A percentile compares a stretch with the other conserved stretches of the same genome.
Conservation (phyloP, 345 rosid genomes). For the Camelina hispida region DNA sequence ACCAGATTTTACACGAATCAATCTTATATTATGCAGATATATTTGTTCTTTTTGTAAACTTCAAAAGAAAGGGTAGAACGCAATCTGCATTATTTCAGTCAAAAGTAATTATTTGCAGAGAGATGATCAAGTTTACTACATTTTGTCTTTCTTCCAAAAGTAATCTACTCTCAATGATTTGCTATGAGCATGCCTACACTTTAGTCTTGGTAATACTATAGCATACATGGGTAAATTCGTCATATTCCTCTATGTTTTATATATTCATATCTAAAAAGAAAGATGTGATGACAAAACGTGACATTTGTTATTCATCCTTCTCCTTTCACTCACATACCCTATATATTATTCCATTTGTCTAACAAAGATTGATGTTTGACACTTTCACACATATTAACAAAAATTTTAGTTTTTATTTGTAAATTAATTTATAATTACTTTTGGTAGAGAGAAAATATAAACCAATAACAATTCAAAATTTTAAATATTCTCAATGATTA, state of each 20-base stretch:
- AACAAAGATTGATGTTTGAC: too few species aligned
- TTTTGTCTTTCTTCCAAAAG: constrained; percentile 43
- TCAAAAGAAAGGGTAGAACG: constrained; percentile 16
- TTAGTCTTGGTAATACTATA: constrained; percentile 8
- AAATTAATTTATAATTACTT: too few species aligned
- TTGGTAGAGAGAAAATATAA: too few species aligned
- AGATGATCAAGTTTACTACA: constrained; percentile 31
- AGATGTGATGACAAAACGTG: constrained; percentile 9
- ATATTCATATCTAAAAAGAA: neutral
- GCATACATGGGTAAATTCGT: constrained; percentile 23
- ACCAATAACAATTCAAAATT: too few species aligned
- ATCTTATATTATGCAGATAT: constrained; percentile 20
- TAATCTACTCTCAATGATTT: constrained; percentile 34
- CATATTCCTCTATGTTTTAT: constrained; percentile 11
- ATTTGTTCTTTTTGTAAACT: constrained; percentile 5
- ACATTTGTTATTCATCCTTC: constrained; percentile 20
- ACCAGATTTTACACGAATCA: constrained; percentile 18
- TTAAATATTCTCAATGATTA: too few species aligned
- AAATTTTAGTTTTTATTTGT: too few species aligned
- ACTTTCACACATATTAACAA: too few species aligned
- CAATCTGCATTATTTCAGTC: constrained; percentile 35
- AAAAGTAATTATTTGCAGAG: constrained; percentile 32
- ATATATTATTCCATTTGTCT: too few species aligned
- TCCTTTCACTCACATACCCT: neutral
- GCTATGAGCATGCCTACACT: constrained; percentile 43